phyloP scores from a whole-genome alignment of 306 rosid species.

The Acacia melanoxylon region DNA sequence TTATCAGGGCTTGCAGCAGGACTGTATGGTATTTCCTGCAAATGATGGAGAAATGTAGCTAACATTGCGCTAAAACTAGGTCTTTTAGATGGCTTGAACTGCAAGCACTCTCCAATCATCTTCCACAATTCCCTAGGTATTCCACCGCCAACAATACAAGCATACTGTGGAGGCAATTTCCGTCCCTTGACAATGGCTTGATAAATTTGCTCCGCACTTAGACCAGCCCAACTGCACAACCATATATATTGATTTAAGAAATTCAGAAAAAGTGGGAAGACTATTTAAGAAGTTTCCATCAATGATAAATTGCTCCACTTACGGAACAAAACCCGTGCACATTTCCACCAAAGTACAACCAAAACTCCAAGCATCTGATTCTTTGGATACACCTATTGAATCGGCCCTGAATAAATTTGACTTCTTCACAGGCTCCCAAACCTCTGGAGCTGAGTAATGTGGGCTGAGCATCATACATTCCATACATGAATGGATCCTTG shows the following conservation, averaged over 20 bases:
- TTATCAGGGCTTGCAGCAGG: conserved; percentile 93
- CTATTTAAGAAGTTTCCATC: conserved; percentile 34
- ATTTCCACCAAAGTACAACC: conserved; percentile 99
- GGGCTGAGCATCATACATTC: conserved; percentile 98
- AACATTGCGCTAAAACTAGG: conserved; percentile 89
- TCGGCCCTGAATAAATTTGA: conserved; percentile 90
- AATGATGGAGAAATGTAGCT: conserved; percentile 84
- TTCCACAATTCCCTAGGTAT: conserved; percentile 98
- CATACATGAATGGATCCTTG: conserved; percentile 89
- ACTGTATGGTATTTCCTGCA: conserved; percentile 91
- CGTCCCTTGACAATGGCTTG: conserved; percentile 77
- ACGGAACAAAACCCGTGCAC: conserved; percentile 99
- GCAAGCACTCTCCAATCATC: conserved; percentile 99
- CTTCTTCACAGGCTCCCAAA: conserved; percentile 96
- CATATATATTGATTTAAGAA: conserved; percentile 34
- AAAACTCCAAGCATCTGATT: conserved; percentile 99
- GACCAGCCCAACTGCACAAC: conserved; percentile 94
- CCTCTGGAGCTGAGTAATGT: conserved; percentile 96
- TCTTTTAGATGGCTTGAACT: conserved; percentile 85
- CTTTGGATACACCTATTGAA: conserved; percentile 82
- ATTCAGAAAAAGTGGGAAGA: conserved; percentile 10
- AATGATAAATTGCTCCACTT: conserved; percentile 54
- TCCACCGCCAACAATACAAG: conserved; percentile 97
- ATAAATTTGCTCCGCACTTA: conserved; percentile 85
- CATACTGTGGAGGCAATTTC: conserved; percentile 96